phyloP scores from a whole-genome alignment of 805 yeast genomes.

The Ogataea paraovalis region DNA sequence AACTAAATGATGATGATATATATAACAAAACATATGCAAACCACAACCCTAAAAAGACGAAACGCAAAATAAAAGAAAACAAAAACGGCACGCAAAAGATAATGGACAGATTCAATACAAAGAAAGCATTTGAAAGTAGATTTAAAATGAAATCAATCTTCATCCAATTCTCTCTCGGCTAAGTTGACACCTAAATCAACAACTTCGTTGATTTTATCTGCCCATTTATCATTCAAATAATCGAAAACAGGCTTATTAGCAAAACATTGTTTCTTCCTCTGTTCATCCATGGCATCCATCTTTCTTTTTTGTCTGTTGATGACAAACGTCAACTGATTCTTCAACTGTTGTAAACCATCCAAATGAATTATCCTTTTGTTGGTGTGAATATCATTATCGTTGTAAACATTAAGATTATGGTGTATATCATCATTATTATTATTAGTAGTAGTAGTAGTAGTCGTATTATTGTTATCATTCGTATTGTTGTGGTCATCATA shows the following conservation, averaged over 20 bases:
- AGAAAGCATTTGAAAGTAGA: too few relatives aligned
- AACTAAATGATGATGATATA: too few relatives aligned
- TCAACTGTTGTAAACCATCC: constrained; percentile 30
- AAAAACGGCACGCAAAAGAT: neutral
- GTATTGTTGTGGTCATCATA: neutral
- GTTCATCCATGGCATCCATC: constrained; percentile 39
- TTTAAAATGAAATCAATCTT: neutral
- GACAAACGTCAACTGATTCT: constrained; percentile 25
- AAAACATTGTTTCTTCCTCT: constrained; percentile 41
- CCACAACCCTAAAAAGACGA: too few relatives aligned
- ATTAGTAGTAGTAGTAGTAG: neutral
- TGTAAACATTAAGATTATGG: neutral
- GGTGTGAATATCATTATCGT: constrained; percentile 10
- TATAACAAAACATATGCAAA: too few relatives aligned
- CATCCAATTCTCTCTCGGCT: constrained; percentile 21
- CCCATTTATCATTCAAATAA: constrained; percentile 48
- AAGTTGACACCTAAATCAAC: constrained; percentile 37
- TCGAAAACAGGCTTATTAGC: constrained; percentile 42
- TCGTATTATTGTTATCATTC: neutral
- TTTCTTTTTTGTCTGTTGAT: constrained; percentile 35
- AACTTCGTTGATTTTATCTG: constrained; percentile 39
- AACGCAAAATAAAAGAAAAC: too few relatives aligned
- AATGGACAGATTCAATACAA: too few relatives aligned
- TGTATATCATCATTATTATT: too few relatives aligned
- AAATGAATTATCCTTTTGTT: constrained; percentile 37